Conservation (phyloP, 257 asterid genomes). For the Solanum piurae region DNA sequence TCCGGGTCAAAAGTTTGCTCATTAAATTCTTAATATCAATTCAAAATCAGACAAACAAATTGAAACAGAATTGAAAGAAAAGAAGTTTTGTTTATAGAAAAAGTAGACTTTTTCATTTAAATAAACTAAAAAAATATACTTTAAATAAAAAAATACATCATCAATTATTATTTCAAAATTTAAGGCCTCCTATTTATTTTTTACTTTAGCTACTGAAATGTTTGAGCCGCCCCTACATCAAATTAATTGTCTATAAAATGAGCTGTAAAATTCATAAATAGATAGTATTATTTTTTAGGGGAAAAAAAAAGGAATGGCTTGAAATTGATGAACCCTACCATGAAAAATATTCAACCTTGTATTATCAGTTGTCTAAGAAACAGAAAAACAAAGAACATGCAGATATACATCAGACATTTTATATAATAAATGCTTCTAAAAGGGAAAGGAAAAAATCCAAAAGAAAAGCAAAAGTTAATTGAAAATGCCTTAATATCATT, state of each 20-base stretch:
- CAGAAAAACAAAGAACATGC: background rate
- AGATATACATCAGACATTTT: background rate
- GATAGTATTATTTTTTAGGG: background rate
- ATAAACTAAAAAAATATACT: too few species aligned
- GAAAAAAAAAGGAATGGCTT: background rate
- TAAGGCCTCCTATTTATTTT: background rate
- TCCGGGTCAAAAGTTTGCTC: background rate
- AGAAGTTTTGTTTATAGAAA: too few species aligned
- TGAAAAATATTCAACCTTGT: background rate
- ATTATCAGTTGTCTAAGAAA: background rate
- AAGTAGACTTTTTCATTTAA: too few species aligned
- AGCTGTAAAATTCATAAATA: background rate
- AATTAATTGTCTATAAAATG: background rate
- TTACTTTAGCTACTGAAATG: too few species aligned
- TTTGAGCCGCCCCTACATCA: background rate
- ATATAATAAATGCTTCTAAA: background rate
- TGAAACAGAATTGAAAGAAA: too few species aligned
- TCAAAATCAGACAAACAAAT: too few species aligned
- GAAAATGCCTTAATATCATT: slow-evolving; percentile 21
- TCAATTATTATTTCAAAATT: too few species aligned
- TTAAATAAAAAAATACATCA: too few species aligned
- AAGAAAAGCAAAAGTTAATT: background rate
- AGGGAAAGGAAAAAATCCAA: slow-evolving; percentile 4
- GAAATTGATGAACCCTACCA: background rate
- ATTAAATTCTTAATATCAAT: background rate